Evolutionary conservation across 495 filamentous ascomycete species (phyloP).

Genomic region (Penicillium roqueforti): DNA sequence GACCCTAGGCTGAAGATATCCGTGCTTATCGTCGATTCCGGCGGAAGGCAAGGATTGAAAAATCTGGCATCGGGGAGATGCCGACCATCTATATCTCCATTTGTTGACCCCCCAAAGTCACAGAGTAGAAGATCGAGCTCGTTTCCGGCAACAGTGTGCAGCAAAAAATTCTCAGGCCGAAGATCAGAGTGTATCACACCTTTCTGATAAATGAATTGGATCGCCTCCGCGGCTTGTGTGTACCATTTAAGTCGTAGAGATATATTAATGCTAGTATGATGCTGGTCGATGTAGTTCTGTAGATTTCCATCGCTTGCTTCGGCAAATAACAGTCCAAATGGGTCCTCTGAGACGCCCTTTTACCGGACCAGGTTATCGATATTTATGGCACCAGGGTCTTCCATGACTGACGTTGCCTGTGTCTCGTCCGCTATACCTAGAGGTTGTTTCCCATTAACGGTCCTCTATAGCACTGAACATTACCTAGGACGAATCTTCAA

Average conservation of each 20-base stretch:
- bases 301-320: constrained; percentile 22
- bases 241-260: constrained; percentile 19
- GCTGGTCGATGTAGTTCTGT: constrained; percentile 17
- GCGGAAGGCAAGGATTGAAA: constrained; percentile 19
- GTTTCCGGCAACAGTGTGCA: constrained; percentile 14
- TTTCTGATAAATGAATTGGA: constrained; percentile 19
- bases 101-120: constrained; percentile 28
- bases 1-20: constrained; percentile 31
- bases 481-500: too few relatives aligned
- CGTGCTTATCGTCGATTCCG: constrained; percentile 17
- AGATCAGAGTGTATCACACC: constrained; percentile 24
- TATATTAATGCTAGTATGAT: constrained; percentile 14
- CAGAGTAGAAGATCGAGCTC: constrained; percentile 22
- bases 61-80: constrained; percentile 24
- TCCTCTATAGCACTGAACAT: too few relatives aligned
- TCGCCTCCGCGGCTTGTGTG: constrained; percentile 21
- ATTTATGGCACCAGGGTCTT: too few relatives aligned
- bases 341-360: constrained; percentile 14
- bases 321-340: constrained; percentile 13
- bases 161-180: constrained; percentile 23
- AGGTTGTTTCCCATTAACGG: too few relatives aligned
- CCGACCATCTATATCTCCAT: constrained; percentile 22
- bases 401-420: too few relatives aligned
- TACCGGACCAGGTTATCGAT: too few relatives aligned
- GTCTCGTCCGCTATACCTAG: too few relatives aligned